phyloP scores from a whole-genome alignment of 1,139 yeast species.

The Suhomyces chickasaworum region DNA sequence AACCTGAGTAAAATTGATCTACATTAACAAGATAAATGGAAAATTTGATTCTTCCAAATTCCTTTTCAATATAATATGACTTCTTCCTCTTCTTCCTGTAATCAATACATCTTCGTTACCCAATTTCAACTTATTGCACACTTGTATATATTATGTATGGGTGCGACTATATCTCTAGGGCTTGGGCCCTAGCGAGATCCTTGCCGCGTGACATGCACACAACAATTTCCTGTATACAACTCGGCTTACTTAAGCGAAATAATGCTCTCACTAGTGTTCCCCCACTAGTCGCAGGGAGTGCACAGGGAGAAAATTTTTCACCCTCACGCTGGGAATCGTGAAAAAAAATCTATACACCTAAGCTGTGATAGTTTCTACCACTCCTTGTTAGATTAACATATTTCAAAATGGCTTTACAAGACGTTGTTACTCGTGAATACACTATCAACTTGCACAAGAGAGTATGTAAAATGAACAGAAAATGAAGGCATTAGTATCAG shows the following conservation, averaged over 20 bases:
- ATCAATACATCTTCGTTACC: too few species aligned
- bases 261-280: neutral
- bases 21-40: too few species aligned
- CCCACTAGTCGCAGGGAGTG: constrained; percentile 13
- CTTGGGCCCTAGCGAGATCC: constrained; percentile 9
- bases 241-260: constrained; percentile 3
- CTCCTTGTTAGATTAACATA: constrained; percentile 18
- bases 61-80: too few species aligned
- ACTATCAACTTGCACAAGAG: constrained; percentile 99
- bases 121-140: too few species aligned
- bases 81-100: too few species aligned
- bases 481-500: neutral
- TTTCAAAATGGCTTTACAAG: constrained; percentile 87
- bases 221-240: constrained; percentile 5
- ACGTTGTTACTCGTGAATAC: constrained; percentile 99
- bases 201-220: constrained; percentile 3
- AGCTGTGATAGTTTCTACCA: constrained; percentile 14
- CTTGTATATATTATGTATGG: too few species aligned
- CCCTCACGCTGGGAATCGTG: constrained; percentile 12
- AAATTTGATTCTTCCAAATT: too few species aligned
- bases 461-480: constrained; percentile 56
- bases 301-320: constrained; percentile 16
- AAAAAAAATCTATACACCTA: constrained; percentile 13
- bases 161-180: constrained; percentile 11
- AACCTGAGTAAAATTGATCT: too few species aligned